Conservation (phyloP, 441 rosid species). For the Gossypium gossypioides region DNA sequence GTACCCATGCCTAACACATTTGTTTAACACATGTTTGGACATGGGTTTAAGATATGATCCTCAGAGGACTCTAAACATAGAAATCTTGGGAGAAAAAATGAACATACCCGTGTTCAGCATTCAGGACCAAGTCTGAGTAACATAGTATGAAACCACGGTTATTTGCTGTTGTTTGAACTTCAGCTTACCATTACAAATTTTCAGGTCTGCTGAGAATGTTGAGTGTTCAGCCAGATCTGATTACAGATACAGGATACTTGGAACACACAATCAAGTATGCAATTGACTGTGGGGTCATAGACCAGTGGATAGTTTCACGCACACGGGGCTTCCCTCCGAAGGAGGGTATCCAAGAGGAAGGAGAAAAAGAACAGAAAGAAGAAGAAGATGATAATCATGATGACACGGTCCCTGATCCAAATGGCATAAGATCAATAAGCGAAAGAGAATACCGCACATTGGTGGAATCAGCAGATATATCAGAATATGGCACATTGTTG, state of each 20-base stretch:
- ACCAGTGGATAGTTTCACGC: constrained; percentile 65
- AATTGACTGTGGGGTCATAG: constrained; percentile 67
- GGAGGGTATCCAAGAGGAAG: constrained; percentile 47
- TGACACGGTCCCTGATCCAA: constrained; percentile 47
- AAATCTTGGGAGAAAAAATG: too few relatives aligned
- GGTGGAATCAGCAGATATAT: constrained; percentile 18
- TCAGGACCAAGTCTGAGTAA: too few relatives aligned
- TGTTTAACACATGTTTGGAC: too few relatives aligned
- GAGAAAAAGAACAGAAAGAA: not conserved
- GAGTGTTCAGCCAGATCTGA: constrained; percentile 55
- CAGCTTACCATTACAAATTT: constrained; percentile 9
- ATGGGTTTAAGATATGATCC: too few relatives aligned
- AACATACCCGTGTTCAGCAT: too few relatives aligned
- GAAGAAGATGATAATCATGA: constrained; percentile 20
- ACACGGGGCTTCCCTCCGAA: constrained; percentile 62
- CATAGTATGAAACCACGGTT: not conserved
- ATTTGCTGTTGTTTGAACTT: not conserved
- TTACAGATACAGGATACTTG: constrained; percentile 57
- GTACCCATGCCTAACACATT: too few relatives aligned
- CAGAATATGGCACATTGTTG: not conserved
- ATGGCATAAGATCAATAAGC: constrained; percentile 51
- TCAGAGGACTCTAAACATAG: too few relatives aligned
- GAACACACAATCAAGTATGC: constrained; percentile 56
- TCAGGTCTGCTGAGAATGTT: constrained; percentile 82
- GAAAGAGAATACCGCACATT: constrained; percentile 51